Base-by-base conservation (phyloP, 148 eudicot genomes). In the Pharnaceum exiguum region DNA sequence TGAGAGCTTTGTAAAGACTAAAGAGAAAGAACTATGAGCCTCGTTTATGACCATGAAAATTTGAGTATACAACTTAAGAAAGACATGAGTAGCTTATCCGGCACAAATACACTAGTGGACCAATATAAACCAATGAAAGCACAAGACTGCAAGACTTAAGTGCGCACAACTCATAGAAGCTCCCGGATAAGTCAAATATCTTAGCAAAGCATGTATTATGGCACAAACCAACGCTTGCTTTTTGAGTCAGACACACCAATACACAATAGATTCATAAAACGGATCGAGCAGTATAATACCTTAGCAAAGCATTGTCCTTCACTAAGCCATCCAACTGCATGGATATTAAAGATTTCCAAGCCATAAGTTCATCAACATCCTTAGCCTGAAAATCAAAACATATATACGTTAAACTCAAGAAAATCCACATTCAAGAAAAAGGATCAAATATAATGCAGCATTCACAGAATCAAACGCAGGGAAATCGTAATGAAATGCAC, bases 261-360 rank as follows among this genome's bases (percentile, higher is more conserved):
- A 49, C 0, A 49, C 7, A 12, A 29, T 50, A 42, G 32, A 16
- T 15, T 21, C 17, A 46, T 37, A 7, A 16, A 57, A 32, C 22
- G 11, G 18, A 16, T 16, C 52, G 60, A 42, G 47, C 59, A 65
- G 57, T 46, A 68, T 46, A 30, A 47, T 63, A 86, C 99, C 96
- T 93, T 87, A 93, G 87, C 57, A 76, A 25, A 59, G 77, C 77
- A 60, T 83, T 83, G 60, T 77, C 83, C 70, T 62, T 63, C 43
- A 80, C 30, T 47, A 93, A 65, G 55, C 28, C 68, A 38, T 89
- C 81, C 76, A 93, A 69, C 78, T 89, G 96, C 55, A 39, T 36
- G 26, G 91, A 76, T 68, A 93, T 85, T 23, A 61, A 58, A 24
- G 89, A 83, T 82, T 68, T 93, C 99, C 99, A 93, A 30, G 95